Evolutionary conservation across 305 asterid species (phyloP).

Genomic region (Andrographis paniculata): DNA sequence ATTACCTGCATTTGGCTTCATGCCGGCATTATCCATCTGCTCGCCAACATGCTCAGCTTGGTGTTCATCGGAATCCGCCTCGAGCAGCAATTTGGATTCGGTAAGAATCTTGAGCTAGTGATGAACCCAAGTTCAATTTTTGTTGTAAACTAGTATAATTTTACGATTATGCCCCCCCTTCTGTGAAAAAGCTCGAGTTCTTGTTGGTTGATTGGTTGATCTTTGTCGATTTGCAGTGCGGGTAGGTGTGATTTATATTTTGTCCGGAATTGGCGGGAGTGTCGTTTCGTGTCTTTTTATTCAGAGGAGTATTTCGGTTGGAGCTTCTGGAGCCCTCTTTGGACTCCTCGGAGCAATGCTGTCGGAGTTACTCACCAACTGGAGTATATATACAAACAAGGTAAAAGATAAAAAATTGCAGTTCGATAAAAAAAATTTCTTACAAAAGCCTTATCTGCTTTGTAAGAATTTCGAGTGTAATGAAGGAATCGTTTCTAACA

Average conservation of each 20-base stretch:
- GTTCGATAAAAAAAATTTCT: too few species aligned
- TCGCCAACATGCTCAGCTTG: conserved; percentile 58
- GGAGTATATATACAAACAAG: conserved; percentile 75
- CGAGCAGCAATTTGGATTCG: conserved; percentile 69
- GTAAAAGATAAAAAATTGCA: conserved; percentile 16
- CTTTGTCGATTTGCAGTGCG: conserved; percentile 54
- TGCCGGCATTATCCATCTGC: conserved; percentile 60
- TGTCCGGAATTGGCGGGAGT: conserved; percentile 83
- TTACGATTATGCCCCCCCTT: too few species aligned
- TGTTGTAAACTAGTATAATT: too few species aligned
- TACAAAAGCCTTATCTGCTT: too few species aligned
- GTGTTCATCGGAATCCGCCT: conserved; percentile 57
- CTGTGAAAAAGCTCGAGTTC: too few species aligned
- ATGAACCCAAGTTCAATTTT: too few species aligned
- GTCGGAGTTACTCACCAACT: conserved; percentile 66
- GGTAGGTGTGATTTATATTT: conserved; percentile 51
- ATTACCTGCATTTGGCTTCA: conserved; percentile 61
- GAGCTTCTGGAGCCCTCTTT: conserved; percentile 80
- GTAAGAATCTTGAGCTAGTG: conserved; percentile 26
- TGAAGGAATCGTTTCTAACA: too few species aligned
- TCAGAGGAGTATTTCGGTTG: conserved; percentile 60
- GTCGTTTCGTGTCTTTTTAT: conserved; percentile 57
- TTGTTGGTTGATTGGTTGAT: too few species aligned
- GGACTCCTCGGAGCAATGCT: conserved; percentile 88
- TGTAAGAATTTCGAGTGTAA: too few species aligned